phyloP scores from a whole-genome alignment of 2,329 filamentous ascomycete genomes.

The Bipolaris sorokiniana region DNA sequence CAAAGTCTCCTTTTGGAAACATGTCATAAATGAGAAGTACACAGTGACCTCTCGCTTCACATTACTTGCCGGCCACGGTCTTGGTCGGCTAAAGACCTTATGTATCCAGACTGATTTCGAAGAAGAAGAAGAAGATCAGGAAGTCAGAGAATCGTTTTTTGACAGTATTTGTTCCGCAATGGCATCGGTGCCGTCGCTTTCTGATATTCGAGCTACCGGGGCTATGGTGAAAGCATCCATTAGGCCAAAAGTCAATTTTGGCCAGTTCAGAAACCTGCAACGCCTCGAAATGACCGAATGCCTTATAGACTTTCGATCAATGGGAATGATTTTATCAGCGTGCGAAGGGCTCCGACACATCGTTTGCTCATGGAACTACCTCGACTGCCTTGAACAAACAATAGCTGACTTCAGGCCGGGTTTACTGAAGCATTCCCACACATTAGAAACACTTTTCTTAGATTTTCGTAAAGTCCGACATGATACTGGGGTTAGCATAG shows the following conservation, averaged over 20 bases:
- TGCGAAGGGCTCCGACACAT: constrained; percentile 31
- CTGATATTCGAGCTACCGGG: constrained; percentile 23
- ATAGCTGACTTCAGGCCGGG: constrained; percentile 16
- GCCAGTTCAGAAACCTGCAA: constrained; percentile 18
- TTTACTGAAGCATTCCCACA: constrained; percentile 20
- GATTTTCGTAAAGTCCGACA: constrained; percentile 18
- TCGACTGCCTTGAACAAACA: neutral
- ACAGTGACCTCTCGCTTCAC: neutral
- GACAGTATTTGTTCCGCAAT: constrained; percentile 16
- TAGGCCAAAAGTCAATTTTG: neutral
- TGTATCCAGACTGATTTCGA: constrained; percentile 24
- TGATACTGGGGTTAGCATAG: neutral
- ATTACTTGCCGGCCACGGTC: constrained; percentile 4
- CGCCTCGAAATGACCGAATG: constrained; percentile 32
- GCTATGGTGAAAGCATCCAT: neutral
- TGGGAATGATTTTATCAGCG: constrained; percentile 12
- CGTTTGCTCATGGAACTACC: constrained; percentile 28
- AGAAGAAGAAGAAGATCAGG: neutral
- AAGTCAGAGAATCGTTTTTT: constrained; percentile 3
- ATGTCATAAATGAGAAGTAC: constrained; percentile 8
- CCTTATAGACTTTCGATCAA: constrained; percentile 13
- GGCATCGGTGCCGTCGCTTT: constrained; percentile 15
- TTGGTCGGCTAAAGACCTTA: constrained; percentile 24
- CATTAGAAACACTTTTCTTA: constrained; percentile 24
- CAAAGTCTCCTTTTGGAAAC: constrained; percentile 31